Base-by-base conservation (phyloP, 2,329 filamentous ascomycete species). In the Triangularia verruculosa region DNA sequence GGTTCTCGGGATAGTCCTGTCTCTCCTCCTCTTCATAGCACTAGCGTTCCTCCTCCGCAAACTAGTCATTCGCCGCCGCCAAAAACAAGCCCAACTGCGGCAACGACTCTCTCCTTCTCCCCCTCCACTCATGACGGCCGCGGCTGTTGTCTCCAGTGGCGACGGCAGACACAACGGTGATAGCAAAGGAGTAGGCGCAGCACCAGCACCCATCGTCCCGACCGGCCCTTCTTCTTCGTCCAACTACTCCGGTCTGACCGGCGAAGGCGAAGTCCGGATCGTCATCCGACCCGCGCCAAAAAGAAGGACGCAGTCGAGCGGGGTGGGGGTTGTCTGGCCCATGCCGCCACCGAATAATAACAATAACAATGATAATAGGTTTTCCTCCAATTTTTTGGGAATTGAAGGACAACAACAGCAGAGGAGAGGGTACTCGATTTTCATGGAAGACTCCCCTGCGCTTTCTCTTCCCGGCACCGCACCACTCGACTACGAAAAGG, bases 251-350 rank as follows among this genome's bases (percentile, higher is more conserved):
- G 67, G 58, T 24, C 64, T 65, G 32, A 66, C 67, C 8, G 65
- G 68, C 32, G 64, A 70, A 28, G 68, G 68, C 34, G 71, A 75
- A 53, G 70, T 76, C 2, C 69, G 74, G 32, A 71, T 75, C 55
- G 71, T 76, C 43, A 74, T 76, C 58, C 71, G 70, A 1, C 72
- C 72, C 8, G 63, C 70, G 8, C 69, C 64, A 1, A 61, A 43
- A n/a, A 65, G 24, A 15, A 63, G 52, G 34, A 59, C 66, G 52
- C 63, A 24, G n/a, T 61, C 55, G 22, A 28, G 20, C 2, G 39
- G 39, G n/a, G 12, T 28, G 12, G 47, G 57, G 25, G 12, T 28
- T 3, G 47, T 67, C 15, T 75, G 71, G 72, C 73, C 72, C 2
- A 69, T 72, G 64, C 72, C 72, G 39, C 72, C 74, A n/a, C n/a